Evolutionary conservation across 768 basidiomycete species (phyloP), one percentile per base, ranked within the genome.

Genomic region (Psilocybe cubensis): DNA sequence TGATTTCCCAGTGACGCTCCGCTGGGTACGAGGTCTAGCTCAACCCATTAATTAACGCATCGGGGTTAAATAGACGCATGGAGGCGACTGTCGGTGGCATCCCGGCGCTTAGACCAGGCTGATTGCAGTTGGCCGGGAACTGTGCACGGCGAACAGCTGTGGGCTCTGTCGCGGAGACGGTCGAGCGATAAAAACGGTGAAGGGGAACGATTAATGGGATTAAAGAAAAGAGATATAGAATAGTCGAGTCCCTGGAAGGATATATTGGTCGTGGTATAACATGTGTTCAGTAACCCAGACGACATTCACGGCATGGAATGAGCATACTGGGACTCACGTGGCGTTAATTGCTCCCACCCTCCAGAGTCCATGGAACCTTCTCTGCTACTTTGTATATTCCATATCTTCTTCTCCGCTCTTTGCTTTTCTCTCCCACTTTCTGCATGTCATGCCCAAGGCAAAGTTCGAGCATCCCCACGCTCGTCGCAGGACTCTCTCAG

Each of bases 401-500:
- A 55, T 60, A 56, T 59, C 45, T 58, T 62, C 57, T 55, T 57
- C 41, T 54, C 46, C 33, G 14, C 29, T 42, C 31, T 52, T 54
- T 58, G 51, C 60, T 65, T 52, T 47, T 60, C 52, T 63, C 63
- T 55, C 61, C 63, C 57, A 61, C 62, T 56, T 63, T 58, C 65
- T 66, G 53, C 65, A 66, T 66, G 52, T 64, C 66, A 82, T 81
- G 81, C 73, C 71, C 52, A 78, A 74, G 62, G 44, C 62, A 55
- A 76, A 75, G 63, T 64, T 62, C 51, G 71, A 76, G 50, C 60
- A 60, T 46, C 58, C 61, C 35, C 67, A 66, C 33, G 61, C 59
- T 57, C 70, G 68, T 42, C 75, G 77, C 42, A 72, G 79, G 41
- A 75, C 78, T 17, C 70, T 80, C 57, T 87, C 88, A 27, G 91